Evolutionary conservation across 306 rosid genomes (phyloP).

Genomic region (Abrus pulchellus): DNA sequence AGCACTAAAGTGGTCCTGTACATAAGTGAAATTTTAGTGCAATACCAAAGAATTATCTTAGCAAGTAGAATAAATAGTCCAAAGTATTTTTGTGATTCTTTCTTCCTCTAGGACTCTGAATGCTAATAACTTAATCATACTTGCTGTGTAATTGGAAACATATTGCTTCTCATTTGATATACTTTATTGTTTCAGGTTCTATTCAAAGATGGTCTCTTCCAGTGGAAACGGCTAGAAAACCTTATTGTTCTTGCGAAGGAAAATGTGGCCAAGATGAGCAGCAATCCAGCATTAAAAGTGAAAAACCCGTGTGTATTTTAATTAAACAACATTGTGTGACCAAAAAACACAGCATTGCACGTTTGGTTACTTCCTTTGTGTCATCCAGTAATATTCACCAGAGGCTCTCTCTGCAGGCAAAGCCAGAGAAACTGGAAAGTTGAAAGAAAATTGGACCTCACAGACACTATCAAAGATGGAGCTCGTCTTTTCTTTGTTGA

Average conservation of each 20-base stretch:
- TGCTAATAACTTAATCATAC: slow-evolving; percentile 18
- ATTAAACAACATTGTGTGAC: slow-evolving; percentile 8
- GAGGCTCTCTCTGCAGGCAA: slow-evolving; percentile 57
- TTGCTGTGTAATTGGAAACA: neutral
- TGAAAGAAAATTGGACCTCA: slow-evolving; percentile 83
- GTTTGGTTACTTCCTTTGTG: slow-evolving; percentile 42
- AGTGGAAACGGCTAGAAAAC: slow-evolving; percentile 98
- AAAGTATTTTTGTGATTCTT: neutral
- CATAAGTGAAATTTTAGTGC: slow-evolving; percentile 24
- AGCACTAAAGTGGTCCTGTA: slow-evolving; percentile 30
- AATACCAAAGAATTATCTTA: slow-evolving; percentile 26
- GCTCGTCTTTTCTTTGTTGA: slow-evolving; percentile 91
- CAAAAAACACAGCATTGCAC: slow-evolving; percentile 7
- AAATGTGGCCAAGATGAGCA: slow-evolving; percentile 95
- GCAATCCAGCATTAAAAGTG: slow-evolving; percentile 88
- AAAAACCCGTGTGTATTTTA: slow-evolving; percentile 66
- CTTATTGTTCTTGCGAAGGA: slow-evolving; percentile 96
- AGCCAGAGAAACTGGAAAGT: slow-evolving; percentile 61
- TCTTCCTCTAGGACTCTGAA: slow-evolving; percentile 6
- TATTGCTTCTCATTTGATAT: slow-evolving; percentile 26
- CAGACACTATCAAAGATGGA: slow-evolving; percentile 96
- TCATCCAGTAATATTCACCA: slow-evolving; percentile 46
- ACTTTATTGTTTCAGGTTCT: slow-evolving; percentile 71
- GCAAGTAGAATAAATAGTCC: slow-evolving; percentile 7
- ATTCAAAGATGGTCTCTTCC: slow-evolving; percentile 93